Evolutionary conservation across 495 filamentous ascomycete species (phyloP), one percentile per base, ranked within the genome.

Genomic region (Aspergillus nidulans): DNA sequence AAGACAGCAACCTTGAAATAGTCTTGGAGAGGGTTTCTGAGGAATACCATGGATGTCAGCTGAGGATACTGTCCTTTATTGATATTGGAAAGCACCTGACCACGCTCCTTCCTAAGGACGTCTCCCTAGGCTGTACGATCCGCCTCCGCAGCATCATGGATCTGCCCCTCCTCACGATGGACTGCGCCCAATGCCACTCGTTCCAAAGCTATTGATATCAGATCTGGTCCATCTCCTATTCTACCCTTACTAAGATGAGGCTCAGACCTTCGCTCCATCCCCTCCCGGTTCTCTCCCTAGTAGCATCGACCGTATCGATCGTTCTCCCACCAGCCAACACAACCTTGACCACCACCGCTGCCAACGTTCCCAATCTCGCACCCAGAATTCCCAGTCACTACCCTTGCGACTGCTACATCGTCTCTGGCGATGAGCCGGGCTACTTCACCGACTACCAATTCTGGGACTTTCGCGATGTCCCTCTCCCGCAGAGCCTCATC

Each of bases 381-480:
- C 20, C 55, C 23, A 21, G 3, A 53, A 8, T 47, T 45, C 24
- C 49, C 34, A 10, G 47, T 47, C 18, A 44, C 38, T 36, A 63
- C 9, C 47, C 47, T 20, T 77, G 73, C 49, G 70, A 75, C 49
- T 77, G 73, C 52, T 77, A 70, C 47, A 64, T 63, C 6, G 66
- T 73, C 25, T 69, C 72, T 0, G 72, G 70, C 4, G 59, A 64
- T 0, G 66, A 73, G 4, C 69, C 66, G 10, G 71, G 75, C 8
- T 87, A 81, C 70, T 89, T 87, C 65, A 75, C 74, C 19, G 72
- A 81, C 60, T 83, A 88, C 71, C 76, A 76, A 32, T 82, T 89
- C 66, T 85, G 78, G 71, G 87, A 90, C 70, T 90, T 85, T 63
- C 81, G 86, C 19, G 44, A 64, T 16, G 62, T 71, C 16, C 57